Evolutionary conservation across 148 eudicot species (phyloP).

Genomic region (Rhododendron mucronatum): DNA sequence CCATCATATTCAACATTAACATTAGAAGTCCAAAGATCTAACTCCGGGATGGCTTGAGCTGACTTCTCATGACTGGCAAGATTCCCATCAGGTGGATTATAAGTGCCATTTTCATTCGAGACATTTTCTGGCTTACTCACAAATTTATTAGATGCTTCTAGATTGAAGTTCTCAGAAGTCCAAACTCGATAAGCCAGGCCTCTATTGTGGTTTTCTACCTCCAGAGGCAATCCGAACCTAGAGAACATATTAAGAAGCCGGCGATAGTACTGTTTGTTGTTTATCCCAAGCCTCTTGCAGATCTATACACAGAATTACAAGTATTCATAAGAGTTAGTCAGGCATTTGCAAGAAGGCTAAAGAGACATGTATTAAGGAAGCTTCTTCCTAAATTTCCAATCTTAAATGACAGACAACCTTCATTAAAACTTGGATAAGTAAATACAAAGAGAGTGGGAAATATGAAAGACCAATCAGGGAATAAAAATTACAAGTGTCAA

Average conservation of each 20-base stretch:
- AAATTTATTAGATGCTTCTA: slow-evolving; percentile 34
- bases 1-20: slow-evolving; percentile 22
- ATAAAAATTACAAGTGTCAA: neutral
- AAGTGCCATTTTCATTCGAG: slow-evolving; percentile 27
- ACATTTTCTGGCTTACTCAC: slow-evolving; percentile 26
- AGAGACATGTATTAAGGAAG: neutral
- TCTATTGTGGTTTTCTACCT: slow-evolving; percentile 60
- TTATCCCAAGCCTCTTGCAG: slow-evolving; percentile 83
- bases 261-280: slow-evolving; percentile 55
- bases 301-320: slow-evolving; percentile 36
- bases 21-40: slow-evolving; percentile 27
- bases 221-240: slow-evolving; percentile 72
- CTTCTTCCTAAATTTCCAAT: neutral
- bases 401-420: neutral
- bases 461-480: neutral
- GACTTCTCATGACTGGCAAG: slow-evolving; percentile 21
- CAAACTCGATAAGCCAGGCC: slow-evolving; percentile 71
- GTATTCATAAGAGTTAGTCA: neutral
- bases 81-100: slow-evolving; percentile 20
- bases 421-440: neutral
- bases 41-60: slow-evolving; percentile 21
- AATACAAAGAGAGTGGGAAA: neutral
- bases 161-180: slow-evolving; percentile 61
- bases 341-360: slow-evolving; percentile 1
- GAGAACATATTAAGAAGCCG: slow-evolving; percentile 48